Base-by-base conservation (phyloP, 2,329 filamentous ascomycete species). In the Fusarium sp. region DNA sequence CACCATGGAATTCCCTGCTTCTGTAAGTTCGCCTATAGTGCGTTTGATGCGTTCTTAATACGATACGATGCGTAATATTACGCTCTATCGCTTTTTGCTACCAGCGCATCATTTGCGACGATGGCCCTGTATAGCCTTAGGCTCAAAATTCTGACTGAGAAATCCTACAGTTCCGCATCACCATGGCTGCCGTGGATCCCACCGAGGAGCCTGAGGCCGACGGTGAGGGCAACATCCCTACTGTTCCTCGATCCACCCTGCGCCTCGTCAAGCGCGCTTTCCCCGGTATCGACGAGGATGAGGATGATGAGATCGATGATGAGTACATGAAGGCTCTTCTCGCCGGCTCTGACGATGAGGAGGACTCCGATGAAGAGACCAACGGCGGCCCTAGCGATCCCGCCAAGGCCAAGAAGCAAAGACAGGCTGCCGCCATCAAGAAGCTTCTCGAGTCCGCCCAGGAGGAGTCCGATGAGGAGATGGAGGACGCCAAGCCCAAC, bases 111-210 rank as follows among this genome's bases (percentile, higher is more conserved):
- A 39, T 42, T 66, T 69, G 68, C 68, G 68, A 62, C 56, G 38
- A 23, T 11, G 38, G 24, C 20, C 42, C 43, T n/a, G 38, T 35
- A 35, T 31, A 24, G 24, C 33, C 28, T 31, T n/a, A n/a, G 39
- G 29, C 29, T 42, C 29, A 42, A 28, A 41, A 21, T 59, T 57
- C 70, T 70, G 44, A 73, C 57, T 44, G n/a, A 48, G 55, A 68
- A 72, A 69, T 54, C 63, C 55, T 39, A 28, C 76, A 97, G 94
- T 97, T 98, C 84, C 93, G 93, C 80, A 93, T 99, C 78, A 98
- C 94, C 77, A 99, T 99, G 96, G 96, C 97, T 76, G 96, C 96
- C 71, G 91, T 99, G 80, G 95, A 99, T 80, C 96, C 96, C 61
- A 93, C 89, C 76, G 92, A 92, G 75, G 86, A 89, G 74, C 87